Percentiles rank a stretch among this genome's conserved stretches.
phyloP scores from a whole-genome alignment of 768 basidiomycete genomes.

The Psilocybe subaeruginosa region DNA sequence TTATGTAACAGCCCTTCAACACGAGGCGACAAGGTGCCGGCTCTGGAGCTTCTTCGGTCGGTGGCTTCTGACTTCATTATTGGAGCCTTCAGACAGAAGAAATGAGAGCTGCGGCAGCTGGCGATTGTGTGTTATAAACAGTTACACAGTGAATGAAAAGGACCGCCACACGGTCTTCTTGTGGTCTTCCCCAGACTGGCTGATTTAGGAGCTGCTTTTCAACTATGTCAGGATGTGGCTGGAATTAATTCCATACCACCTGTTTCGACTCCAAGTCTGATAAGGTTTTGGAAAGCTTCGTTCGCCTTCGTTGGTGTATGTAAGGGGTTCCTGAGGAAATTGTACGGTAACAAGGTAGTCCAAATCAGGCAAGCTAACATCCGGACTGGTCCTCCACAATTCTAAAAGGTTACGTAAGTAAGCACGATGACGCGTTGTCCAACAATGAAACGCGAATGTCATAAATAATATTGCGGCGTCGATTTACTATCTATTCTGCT shows the following conservation, averaged over 20 bases:
- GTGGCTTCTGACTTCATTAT: neutral
- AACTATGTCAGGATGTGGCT: neutral
- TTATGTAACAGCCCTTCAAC: constrained; percentile 6
- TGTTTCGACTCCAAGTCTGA: no score
- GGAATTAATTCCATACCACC: neutral
- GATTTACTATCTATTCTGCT: neutral
- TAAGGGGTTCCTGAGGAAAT: neutral
- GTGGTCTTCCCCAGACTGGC: neutral
- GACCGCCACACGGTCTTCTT: no score
- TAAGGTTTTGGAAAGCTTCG: no score
- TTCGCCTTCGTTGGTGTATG: no score
- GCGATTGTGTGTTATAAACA: neutral
- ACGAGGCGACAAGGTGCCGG: constrained; percentile 3
- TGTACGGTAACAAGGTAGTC: neutral
- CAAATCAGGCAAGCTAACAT: neutral
- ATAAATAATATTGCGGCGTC: neutral
- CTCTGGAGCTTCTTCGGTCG: neutral
- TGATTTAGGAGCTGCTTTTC: neutral
- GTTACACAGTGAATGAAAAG: neutral
- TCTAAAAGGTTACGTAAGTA: neutral
- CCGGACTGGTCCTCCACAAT: neutral
- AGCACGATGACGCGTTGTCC: neutral
- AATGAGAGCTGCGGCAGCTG: neutral
- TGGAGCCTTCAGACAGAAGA: neutral
- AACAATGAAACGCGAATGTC: neutral